Evolutionary conservation across 257 asterid species (phyloP), one percentile per base, ranked within the genome.

Genomic region (Nicotiana benthamiana): DNA sequence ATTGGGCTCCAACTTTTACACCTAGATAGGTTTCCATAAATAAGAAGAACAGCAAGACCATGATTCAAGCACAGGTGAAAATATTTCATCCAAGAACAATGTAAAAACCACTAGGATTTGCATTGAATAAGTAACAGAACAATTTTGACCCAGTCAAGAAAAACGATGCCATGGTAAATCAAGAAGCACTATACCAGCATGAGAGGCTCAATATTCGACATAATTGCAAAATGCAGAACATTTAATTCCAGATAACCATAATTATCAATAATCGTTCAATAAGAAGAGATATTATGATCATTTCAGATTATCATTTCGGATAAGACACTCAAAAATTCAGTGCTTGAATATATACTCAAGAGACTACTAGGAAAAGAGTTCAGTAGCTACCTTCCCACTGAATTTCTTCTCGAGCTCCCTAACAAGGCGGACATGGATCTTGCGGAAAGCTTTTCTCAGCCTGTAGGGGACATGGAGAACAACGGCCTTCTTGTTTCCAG

Each of bases 371-470:
- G 61, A 54, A n/a, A n/a, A 18, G 4, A 18, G 24, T 51, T 51
- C 54, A 54, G 61, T 3, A 4, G n/a, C 24, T 87, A 93, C 98
- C 94, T 93, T 92, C 53, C 98, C 98, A 43, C 98, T 92, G 91
- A 93, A 93, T 80, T 93, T 93, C 94, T 93, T 92, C 87, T 93
- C 98, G 2, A 93, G 93, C 88, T 93, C 97, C 57, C 97, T 87
- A 76, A 93, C 97, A 63, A 93, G 89, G 87, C 92, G 90, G 20
- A 90, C 84, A 7, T 93, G 98, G 77, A 93, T 89, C 92, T 93
- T 93, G 80, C 97, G 94, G 94, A 93, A 93, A 68, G 92, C 83
- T 82, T 93, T 93, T 84, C 95, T 82, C 89, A 93, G 51, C 62
- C 97, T 87, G 70, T 87, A 93, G 22, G 98, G 97, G 27, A 90